phyloP scores from a whole-genome alignment of 257 asterid genomes.

The Penstemon barbatus region DNA sequence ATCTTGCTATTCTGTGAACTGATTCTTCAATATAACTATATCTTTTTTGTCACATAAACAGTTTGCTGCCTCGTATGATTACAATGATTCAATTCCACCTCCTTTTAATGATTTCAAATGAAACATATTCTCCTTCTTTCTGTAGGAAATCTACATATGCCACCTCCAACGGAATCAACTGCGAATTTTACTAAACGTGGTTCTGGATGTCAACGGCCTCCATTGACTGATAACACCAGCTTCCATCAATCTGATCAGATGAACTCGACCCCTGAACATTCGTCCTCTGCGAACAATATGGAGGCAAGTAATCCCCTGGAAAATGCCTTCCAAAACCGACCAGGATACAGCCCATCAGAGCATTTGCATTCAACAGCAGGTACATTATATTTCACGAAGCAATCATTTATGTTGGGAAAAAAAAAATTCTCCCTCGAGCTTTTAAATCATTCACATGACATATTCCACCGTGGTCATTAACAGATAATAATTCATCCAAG shows the following conservation, averaged over 20 bases:
- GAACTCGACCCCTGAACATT: constrained; percentile 18
- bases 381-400: neutral
- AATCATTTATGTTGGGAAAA: neutral
- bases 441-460: neutral
- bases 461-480: constrained; percentile 10
- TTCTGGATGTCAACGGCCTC: constrained; percentile 13
- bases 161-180: constrained; percentile 25
- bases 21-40: neutral
- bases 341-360: constrained; percentile 17
- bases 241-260: constrained; percentile 21
- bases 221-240: constrained; percentile 8
- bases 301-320: constrained; percentile 19
- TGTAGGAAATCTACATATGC: constrained; percentile 12
- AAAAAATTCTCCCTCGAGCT: neutral
- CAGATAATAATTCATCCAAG: constrained; percentile 24
- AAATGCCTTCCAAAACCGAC: constrained; percentile 13
- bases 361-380: constrained; percentile 23
- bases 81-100: neutral
- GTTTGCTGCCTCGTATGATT: neutral
- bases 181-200: constrained; percentile 9
- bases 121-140: neutral
- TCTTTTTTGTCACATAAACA: neutral
- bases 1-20: neutral
- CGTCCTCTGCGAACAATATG: constrained; percentile 19
- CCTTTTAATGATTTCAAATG: neutral